These are phyloP conservation scores for Pyrrhoderma lamaoense DNA, from an alignment of 1,284 basidiomycete genomes.

Conservation along the genomic window DNA sequence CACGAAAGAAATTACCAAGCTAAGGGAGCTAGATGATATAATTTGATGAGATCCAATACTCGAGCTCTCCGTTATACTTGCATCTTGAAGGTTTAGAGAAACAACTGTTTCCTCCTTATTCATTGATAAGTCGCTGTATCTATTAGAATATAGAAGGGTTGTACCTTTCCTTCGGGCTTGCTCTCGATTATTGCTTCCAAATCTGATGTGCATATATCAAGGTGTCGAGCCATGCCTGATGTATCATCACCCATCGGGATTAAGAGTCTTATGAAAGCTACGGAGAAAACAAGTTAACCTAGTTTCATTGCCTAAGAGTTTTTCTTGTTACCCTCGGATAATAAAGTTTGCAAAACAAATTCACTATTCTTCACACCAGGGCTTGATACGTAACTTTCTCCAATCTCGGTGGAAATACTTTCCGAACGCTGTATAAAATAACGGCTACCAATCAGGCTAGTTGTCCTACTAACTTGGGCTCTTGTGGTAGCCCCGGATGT, in stretches of 20 bases:
- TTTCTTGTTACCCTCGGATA: slow-evolving; percentile 47
- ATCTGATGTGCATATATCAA: slow-evolving; percentile 57
- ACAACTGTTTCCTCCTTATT: slow-evolving; percentile 65
- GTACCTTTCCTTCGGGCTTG: slow-evolving; percentile 63
- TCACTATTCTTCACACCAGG: slow-evolving; percentile 30
- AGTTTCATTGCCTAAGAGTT: neutral
- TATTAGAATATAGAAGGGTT: slow-evolving; percentile 11
- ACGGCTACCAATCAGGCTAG: slow-evolving; percentile 76
- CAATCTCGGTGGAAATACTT: slow-evolving; percentile 33
- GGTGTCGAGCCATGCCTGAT: neutral
- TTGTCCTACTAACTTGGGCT: slow-evolving; percentile 40
- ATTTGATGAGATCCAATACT: neutral
- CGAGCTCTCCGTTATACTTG: slow-evolving; percentile 42
- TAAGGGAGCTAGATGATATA: neutral
- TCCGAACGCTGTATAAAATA: slow-evolving; percentile 64
- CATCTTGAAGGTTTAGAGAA: slow-evolving; percentile 55
- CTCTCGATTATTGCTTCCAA: slow-evolving; percentile 59
- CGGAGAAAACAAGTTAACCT: neutral
- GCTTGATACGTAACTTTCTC: slow-evolving; percentile 24
- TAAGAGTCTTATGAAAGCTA: slow-evolving; percentile 39
- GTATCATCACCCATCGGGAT: slow-evolving; percentile 25
- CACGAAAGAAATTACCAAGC: slow-evolving; percentile 6
- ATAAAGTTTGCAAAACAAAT: slow-evolving; percentile 42
- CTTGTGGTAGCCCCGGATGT: slow-evolving; percentile 26
- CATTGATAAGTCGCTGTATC: slow-evolving; percentile 7